Evolutionary conservation across 108 stramenopile genomes (phyloP), one percentile per base, ranked within the genome.

Genomic region (Stephanodiscus triporus): DNA sequence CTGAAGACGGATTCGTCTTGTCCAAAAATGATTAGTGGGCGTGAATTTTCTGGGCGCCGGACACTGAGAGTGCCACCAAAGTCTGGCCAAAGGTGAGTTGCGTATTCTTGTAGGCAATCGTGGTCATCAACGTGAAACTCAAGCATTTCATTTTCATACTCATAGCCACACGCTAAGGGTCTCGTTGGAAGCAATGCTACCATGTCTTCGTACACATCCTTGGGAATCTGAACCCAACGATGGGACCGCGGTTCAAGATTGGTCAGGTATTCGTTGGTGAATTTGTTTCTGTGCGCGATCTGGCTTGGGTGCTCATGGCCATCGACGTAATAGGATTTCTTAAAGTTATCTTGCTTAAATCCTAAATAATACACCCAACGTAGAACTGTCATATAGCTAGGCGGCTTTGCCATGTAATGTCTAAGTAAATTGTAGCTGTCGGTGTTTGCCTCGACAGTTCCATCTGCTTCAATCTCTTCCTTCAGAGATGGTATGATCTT

Each of bases 101-200:
- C 58, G 0, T 34, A 34, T 3, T 29, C 1, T 30, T 60, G 58
- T 0, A 60, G 58, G 34, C 58, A 34, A 6, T 29, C 2, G 26
- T 60, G 58, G 1, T 60, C 16, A 26, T 60, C 58, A 9, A 60
- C 58, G 29, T 60, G 58, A 0, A 60, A 60, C 16, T 60, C 58
- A 3, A 60, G 6, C 58, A 60, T 30, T 29, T 6, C 58, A 29
- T 9, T 34, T n/a, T n/a, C n/a, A n/a, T n/a, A n/a, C n/a, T n/a
- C n/a, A n/a, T n/a, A n/a, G n/a, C n/a, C n/a, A n/a, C n/a, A n/a
- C n/a, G n/a, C n/a, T n/a, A n/a, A n/a, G n/a, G n/a, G n/a, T n/a
- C n/a, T n/a, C n/a, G n/a, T n/a, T n/a, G n/a, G n/a, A n/a, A n/a
- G n/a, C n/a, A n/a, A n/a, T n/a, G n/a, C n/a, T n/a, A n/a, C n/a